phyloP scores from a whole-genome alignment of 2,329 filamentous ascomycete species.

The Leptosphaerulina australis region DNA sequence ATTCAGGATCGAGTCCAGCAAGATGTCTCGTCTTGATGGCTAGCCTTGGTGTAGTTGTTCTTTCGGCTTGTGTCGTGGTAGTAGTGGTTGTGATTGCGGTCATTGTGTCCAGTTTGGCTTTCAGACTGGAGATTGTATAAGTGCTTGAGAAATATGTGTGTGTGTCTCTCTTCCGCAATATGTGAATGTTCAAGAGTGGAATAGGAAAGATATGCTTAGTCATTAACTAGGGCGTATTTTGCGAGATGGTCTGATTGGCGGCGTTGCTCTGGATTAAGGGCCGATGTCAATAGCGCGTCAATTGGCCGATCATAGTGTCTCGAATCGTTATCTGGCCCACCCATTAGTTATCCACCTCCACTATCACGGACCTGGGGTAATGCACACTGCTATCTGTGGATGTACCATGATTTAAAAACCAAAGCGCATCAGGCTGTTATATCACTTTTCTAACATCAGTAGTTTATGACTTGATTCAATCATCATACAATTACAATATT shows the following conservation, averaged over 20 bases:
- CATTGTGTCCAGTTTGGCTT: too few species aligned
- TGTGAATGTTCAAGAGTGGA: too few species aligned
- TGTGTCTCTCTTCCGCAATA: too few species aligned
- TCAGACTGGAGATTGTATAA: too few species aligned
- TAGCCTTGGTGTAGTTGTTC: not conserved
- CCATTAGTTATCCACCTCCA: not conserved
- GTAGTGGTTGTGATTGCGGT: too few species aligned
- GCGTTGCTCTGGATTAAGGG: slow-evolving; percentile 1
- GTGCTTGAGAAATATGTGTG: too few species aligned
- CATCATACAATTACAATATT: not conserved
- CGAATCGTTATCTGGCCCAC: slow-evolving; percentile 4
- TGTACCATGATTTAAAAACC: slow-evolving; percentile 8
- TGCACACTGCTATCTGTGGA: slow-evolving; percentile 2
- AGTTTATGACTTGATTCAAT: too few species aligned
- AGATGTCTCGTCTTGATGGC: slow-evolving; percentile 12
- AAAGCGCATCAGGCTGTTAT: not conserved
- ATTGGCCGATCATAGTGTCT: slow-evolving; percentile 13
- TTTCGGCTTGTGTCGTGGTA: not conserved
- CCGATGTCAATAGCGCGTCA: not conserved
- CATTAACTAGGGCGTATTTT: too few species aligned
- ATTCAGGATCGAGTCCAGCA: slow-evolving; percentile 20
- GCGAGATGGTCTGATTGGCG: slow-evolving; percentile 17
- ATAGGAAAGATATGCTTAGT: too few species aligned
- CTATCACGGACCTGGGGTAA: slow-evolving; percentile 12
- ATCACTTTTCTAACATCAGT: not conserved